Evolutionary conservation across 495 filamentous ascomycete species (phyloP).

Genomic region (Aspergillus funiculosus): DNA sequence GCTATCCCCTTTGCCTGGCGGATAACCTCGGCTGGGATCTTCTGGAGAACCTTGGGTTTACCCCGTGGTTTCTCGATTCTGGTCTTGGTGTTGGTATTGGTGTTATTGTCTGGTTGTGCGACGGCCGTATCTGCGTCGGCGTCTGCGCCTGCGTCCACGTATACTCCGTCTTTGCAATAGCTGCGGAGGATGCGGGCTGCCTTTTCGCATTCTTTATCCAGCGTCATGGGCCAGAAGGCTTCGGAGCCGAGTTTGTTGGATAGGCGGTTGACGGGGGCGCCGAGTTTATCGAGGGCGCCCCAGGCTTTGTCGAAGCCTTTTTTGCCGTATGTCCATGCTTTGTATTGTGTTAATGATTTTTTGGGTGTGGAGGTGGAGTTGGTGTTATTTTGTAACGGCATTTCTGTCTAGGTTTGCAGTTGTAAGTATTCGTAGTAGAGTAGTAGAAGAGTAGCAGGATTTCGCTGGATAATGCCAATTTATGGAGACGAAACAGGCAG

Average conservation of each 20-base stretch:
- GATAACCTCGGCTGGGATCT: constrained; percentile 78
- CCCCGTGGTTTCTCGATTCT: constrained; percentile 52
- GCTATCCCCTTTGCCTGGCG: constrained; percentile 79
- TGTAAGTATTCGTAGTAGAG: no score
- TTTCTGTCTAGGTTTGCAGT: no score
- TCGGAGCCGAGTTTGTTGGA: constrained; percentile 70
- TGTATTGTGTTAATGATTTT: no score
- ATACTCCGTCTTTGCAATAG: constrained; percentile 73
- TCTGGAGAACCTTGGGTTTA: constrained; percentile 68
- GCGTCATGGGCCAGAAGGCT: constrained; percentile 73
- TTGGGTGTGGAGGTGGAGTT: no score
- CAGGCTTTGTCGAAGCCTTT: constrained; percentile 53
- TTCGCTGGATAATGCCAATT: no score
- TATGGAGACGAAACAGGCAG: no score
- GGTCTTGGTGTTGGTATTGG: constrained; percentile 28
- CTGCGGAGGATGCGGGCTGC: constrained; percentile 72
- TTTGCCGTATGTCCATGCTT: no score
- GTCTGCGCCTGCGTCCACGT: constrained; percentile 37
- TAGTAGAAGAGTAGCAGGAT: no score
- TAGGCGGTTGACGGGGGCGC: constrained; percentile 66
- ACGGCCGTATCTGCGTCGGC: no score
- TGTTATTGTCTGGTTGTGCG: constrained; percentile 12
- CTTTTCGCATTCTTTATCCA: constrained; percentile 79
- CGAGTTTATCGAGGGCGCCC: constrained; percentile 48
- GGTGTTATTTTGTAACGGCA: no score